phyloP scores from a whole-genome alignment of 495 filamentous ascomycete genomes.

The Geopyxis carbonaria region DNA sequence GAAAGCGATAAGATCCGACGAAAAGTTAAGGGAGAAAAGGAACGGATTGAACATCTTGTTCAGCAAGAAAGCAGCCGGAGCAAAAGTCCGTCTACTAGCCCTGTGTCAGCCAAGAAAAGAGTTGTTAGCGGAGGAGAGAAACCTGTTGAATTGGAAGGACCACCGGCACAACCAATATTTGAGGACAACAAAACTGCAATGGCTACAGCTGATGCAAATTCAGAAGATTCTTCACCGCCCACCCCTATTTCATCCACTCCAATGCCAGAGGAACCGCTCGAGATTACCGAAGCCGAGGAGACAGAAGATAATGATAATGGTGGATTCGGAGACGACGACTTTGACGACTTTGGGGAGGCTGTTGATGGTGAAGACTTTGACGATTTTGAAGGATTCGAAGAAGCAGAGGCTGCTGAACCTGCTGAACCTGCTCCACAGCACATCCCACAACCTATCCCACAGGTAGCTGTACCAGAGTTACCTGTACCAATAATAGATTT shows the following conservation, averaged over 20 bases:
- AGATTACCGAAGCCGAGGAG: constrained; percentile 2
- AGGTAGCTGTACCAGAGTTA: constrained; percentile 4
- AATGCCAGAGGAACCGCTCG: not conserved
- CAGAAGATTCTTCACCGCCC: not conserved
- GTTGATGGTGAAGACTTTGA: constrained; percentile 64
- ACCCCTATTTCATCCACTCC: not conserved
- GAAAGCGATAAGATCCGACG: constrained; percentile 18
- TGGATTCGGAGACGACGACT: constrained; percentile 49
- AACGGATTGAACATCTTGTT: constrained; percentile 19
- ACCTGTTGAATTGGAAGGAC: too few relatives aligned
- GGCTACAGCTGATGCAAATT: too few relatives aligned
- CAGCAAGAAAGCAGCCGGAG: not conserved
- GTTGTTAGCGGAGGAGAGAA: too few relatives aligned
- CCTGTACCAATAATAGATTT: constrained; percentile 34
- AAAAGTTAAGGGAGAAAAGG: constrained; percentile 16
- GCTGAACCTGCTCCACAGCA: constrained; percentile 30
- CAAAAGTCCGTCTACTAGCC: not conserved
- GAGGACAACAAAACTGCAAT: too few relatives aligned
- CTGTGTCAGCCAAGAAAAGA: not conserved
- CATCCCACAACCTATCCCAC: constrained; percentile 26
- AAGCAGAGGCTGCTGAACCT: constrained; percentile 27
- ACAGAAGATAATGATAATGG: constrained; percentile 29
- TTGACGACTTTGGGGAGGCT: constrained; percentile 46
- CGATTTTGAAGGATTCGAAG: constrained; percentile 90
- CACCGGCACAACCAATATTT: too few relatives aligned